Evolutionary conservation across 2,329 filamentous ascomycete genomes (phyloP).

Genomic region (Tolypocladium capitatum): DNA sequence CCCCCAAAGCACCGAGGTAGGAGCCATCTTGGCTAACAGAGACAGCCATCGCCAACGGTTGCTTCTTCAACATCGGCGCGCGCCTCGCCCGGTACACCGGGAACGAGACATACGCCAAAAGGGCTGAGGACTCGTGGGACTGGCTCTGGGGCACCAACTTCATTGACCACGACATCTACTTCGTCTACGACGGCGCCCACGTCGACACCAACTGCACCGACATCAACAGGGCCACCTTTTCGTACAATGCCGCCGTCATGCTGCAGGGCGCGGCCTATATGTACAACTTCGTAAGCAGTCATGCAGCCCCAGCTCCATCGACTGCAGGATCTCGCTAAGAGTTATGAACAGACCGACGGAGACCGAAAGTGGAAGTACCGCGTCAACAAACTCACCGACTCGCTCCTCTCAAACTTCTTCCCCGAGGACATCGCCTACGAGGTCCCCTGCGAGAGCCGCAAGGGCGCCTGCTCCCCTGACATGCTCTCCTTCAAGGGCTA

Average conservation of each 20-base stretch:
- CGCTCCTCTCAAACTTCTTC: constrained; percentile 38
- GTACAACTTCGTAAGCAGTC: constrained; percentile 44
- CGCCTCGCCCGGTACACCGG: constrained; percentile 59
- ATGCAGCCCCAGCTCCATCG: too few relatives aligned
- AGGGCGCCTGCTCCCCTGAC: constrained; percentile 51
- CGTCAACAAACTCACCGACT: constrained; percentile 40
- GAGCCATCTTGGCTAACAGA: not conserved
- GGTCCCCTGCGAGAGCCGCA: constrained; percentile 45
- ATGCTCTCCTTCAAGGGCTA: constrained; percentile 63
- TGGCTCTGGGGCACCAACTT: constrained; percentile 43
- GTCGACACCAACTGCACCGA: constrained; percentile 44
- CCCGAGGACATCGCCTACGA: constrained; percentile 49
- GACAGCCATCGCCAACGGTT: constrained; percentile 44
- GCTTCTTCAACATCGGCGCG: constrained; percentile 52
- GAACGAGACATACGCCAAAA: constrained; percentile 50
- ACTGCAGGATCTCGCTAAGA: too few relatives aligned
- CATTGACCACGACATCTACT: constrained; percentile 45
- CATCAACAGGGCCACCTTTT: constrained; percentile 50
- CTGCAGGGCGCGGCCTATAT: constrained; percentile 52
- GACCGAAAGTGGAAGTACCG: constrained; percentile 40
- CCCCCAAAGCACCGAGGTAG: not conserved
- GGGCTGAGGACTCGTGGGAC: constrained; percentile 48
- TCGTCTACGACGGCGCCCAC: constrained; percentile 52
- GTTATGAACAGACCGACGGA: constrained; percentile 31
- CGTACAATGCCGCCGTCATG: constrained; percentile 51